phyloP scores from a whole-genome alignment of 179 eudicot species.

The Silene coronaria region DNA sequence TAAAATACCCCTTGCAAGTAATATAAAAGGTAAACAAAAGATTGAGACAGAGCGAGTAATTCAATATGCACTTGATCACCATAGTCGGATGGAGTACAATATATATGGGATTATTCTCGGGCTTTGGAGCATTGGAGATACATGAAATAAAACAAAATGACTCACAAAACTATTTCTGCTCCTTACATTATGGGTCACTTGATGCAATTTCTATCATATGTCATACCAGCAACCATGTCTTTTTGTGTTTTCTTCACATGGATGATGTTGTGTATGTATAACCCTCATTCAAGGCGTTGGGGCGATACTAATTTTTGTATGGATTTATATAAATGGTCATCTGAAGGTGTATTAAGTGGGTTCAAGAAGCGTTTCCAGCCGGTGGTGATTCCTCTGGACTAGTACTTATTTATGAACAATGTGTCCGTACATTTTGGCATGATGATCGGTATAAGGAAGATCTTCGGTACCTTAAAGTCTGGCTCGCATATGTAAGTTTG shows the following conservation, averaged over 20 bases:
- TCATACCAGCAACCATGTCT: background rate
- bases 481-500: slow-evolving; percentile 81
- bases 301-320: background rate
- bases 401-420: slow-evolving; percentile 72
- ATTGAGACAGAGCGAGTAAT: no score
- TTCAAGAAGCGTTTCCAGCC: slow-evolving; percentile 87
- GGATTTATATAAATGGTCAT: background rate
- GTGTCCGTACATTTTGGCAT: slow-evolving; percentile 91
- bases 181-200: background rate
- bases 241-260: background rate
- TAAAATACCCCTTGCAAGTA: no score
- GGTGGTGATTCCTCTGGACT: slow-evolving; percentile 87
- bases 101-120: no score
- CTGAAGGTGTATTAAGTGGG: slow-evolving; percentile 91
- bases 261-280: background rate
- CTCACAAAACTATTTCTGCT: background rate
- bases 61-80: background rate
- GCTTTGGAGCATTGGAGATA: no score
- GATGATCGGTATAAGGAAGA: slow-evolving; percentile 70
- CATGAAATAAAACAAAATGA: background rate
- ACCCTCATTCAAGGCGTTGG: background rate
- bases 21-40: no score
- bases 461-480: slow-evolving; percentile 78
- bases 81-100: background rate
- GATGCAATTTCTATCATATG: background rate